phyloP scores from a whole-genome alignment of 805 yeast genomes.

The Candida dajiaensis region DNA sequence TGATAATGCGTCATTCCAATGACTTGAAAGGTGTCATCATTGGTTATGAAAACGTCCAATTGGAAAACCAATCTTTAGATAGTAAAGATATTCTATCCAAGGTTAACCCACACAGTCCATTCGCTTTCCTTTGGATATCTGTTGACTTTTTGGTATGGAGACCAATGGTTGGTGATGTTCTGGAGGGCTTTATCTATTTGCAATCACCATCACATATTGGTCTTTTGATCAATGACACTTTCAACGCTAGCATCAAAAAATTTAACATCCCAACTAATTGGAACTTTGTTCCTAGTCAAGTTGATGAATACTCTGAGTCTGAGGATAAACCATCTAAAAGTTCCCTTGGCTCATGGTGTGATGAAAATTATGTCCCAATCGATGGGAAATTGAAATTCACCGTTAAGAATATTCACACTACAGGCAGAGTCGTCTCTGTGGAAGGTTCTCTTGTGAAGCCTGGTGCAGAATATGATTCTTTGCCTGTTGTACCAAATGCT shows the following conservation, averaged over 20 bases:
- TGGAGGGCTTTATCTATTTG: conserved; percentile 86
- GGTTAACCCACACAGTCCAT: conserved; percentile 74
- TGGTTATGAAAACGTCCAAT: conserved; percentile 62
- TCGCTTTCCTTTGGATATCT: conserved; percentile 79
- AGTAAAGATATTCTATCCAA: conserved; percentile 48
- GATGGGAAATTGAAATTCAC: conserved; percentile 81
- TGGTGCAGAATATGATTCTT: conserved; percentile 42
- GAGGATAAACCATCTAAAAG: conserved; percentile 19
- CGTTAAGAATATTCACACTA: conserved; percentile 62
- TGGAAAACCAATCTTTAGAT: conserved; percentile 37
- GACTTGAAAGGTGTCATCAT: conserved; percentile 78
- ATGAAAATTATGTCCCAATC: conserved; percentile 62
- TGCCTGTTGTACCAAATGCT: conserved; percentile 39
- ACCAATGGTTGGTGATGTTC: conserved; percentile 79
- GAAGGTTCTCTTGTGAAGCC: conserved; percentile 67
- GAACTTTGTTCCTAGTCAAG: conserved; percentile 78
- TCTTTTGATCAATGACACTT: conserved; percentile 82
- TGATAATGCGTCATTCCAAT: conserved; percentile 75
- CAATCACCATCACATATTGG: conserved; percentile 96
- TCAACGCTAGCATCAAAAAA: conserved; percentile 88
- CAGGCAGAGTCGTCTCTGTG: conserved; percentile 78
- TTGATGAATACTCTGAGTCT: conserved; percentile 40
- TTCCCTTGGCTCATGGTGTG: conserved; percentile 79
- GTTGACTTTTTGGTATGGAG: conserved; percentile 85
- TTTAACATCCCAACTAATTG: conserved; percentile 81